A percentile compares a stretch with the other conserved stretches of the same genome.
phyloP scores from a whole-genome alignment of 306 rosid species.

The Pueraria montana region DNA sequence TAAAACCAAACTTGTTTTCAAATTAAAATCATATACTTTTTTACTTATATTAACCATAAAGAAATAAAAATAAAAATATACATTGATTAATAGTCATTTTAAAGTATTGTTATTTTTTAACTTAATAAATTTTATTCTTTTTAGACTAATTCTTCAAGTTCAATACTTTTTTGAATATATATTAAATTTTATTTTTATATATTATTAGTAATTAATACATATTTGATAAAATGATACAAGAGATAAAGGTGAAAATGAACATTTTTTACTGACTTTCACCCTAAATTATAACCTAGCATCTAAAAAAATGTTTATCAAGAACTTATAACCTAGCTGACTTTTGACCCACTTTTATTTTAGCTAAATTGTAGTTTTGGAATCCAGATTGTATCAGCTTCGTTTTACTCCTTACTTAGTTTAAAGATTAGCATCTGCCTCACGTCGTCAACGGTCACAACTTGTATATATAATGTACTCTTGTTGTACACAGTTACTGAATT shows the following conservation, averaged over 20 bases:
- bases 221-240: not conserved
- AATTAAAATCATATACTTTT: too few relatives aligned
- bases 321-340: not conserved
- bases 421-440: not conserved
- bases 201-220: not conserved
- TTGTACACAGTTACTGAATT: not conserved
- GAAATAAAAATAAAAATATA: too few relatives aligned
- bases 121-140: too few relatives aligned
- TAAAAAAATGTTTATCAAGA: not conserved
- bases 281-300: not conserved
- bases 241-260: not conserved
- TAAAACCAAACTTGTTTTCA: too few relatives aligned
- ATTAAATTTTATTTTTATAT: not conserved
- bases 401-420: not conserved
- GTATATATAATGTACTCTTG: not conserved
- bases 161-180: too few relatives aligned
- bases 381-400: not conserved
- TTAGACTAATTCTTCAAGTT: too few relatives aligned
- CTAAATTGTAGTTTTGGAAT: constrained; percentile 7
- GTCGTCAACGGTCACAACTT: not conserved
- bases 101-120: too few relatives aligned
- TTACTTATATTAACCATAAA: too few relatives aligned
- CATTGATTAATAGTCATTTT: too few relatives aligned
- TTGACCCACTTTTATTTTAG: not conserved
- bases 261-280: not conserved